Conservation (phyloP, 108 stramenopile genomes). For the Nannochloropsis oceanica region DNA sequence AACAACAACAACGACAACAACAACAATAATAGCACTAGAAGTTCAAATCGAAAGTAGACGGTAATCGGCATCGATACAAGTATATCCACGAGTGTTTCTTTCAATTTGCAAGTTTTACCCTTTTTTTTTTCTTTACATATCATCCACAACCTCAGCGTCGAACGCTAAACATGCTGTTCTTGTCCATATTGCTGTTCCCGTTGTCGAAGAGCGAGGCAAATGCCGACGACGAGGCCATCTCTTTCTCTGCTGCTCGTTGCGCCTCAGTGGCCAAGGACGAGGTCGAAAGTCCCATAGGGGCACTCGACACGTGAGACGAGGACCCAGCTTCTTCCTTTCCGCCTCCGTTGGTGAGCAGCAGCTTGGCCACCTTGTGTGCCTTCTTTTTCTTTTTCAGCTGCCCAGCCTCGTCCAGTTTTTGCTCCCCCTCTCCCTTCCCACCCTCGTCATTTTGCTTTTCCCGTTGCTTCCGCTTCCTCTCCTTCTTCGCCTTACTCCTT, state of each 20-base stretch:
- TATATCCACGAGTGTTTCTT: no score
- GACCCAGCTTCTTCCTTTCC: neutral
- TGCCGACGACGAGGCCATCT: neutral
- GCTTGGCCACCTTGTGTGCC: neutral
- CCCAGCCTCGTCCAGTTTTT: neutral
- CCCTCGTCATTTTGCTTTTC: neutral
- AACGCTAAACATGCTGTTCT: neutral
- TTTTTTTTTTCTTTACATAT: neutral
- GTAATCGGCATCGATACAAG: no score
- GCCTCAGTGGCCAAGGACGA: neutral
- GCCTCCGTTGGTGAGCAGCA: neutral
- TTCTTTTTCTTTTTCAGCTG: neutral
- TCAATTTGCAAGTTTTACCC: neutral
- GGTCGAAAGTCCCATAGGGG: neutral
- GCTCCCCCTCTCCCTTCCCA: neutral
- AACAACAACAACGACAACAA: no score
- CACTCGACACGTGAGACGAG: neutral
- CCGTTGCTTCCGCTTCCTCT: neutral
- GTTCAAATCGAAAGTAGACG: no score
- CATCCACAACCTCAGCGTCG: neutral
- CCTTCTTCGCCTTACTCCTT: neutral
- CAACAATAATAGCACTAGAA: no score
- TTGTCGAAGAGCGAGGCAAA: neutral
- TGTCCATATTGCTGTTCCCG: neutral
- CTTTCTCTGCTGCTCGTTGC: neutral